Evolutionary conservation across 495 filamentous ascomycete genomes (phyloP), one percentile per base, ranked within the genome.

Genomic region (Penicillium pulvis): DNA sequence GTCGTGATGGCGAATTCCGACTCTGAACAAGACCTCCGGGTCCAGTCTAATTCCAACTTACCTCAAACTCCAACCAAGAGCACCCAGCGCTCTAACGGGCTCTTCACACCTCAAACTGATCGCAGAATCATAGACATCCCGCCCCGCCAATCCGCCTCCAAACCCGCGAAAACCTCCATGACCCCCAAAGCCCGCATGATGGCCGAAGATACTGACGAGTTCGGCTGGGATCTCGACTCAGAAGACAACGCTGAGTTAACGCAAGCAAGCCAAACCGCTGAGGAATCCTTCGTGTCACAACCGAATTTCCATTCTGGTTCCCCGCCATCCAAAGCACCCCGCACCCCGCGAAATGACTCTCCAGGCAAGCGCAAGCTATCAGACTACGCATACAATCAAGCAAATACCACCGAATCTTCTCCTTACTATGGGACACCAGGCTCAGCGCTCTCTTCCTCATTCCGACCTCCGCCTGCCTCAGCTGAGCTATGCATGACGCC

Each of bases 331-430:
- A 84, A 87, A 65, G 66, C 70, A 12, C 63, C 71, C 30, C 75
- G 78, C 46, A 81, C 77, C 0, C 71, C 76, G 28, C 56, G 60
- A 1, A 73, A 72, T 35, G 74, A 78, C 6, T 82, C 82, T 0
- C 85, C 85, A 2, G 71, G 73, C 0, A 85, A 85, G 67, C 75
- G 85, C 35, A 85, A 77, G 58, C 59, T 75, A 12, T 67, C 68
- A 0, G 77, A 81, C 47, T 63, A 71, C 17, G 20, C 24, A 44
- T 35, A 49, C 20, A 23, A 56, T 7, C 17, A 28, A 1, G 26
- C 49, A 7, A 20, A 68, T 2, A 62, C 48, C 2, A 47, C 35
- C 26, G 26, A 23, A 19, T 12, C 20, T 24, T 43, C 26, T 20
- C 16, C 53, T 31, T 2, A 31, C 10, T 5, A 20, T 16, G 23